Evolutionary conservation across 345 rosid species (phyloP).

Genomic region (Eucalyptus erythrocorys): DNA sequence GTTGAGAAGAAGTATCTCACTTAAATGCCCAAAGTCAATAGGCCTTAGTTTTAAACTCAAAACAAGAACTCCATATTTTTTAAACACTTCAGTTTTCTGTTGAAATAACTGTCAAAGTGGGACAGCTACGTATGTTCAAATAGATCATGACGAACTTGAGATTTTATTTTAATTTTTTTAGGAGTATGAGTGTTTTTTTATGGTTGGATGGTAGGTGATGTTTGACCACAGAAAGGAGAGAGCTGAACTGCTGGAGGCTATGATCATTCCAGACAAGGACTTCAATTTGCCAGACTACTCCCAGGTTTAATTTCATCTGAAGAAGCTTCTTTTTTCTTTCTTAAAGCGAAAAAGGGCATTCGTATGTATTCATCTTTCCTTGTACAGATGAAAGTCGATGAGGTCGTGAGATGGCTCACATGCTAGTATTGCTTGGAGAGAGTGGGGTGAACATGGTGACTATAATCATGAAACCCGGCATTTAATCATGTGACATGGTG

Average conservation of each 20-base stretch:
- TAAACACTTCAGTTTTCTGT: background rate
- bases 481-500: background rate
- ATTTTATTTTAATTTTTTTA: background rate
- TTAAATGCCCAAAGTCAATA: background rate
- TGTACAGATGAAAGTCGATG: background rate
- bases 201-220: background rate
- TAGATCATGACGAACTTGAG: background rate
- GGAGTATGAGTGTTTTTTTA: background rate
- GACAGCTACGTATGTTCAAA: background rate
- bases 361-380: background rate
- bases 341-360: background rate
- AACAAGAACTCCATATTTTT: background rate
- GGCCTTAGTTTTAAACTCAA: background rate
- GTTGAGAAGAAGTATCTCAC: background rate
- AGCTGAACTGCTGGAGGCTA: constrained; percentile 19
- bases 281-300: background rate
- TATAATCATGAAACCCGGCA: background rate
- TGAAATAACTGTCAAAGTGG: background rate
- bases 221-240: constrained; percentile 12
- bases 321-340: background rate
- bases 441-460: background rate
- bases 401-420: background rate
- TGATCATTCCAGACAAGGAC: constrained; percentile 7
- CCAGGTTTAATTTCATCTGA: background rate
- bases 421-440: background rate